Conservation (phyloP, 192 early-diverging fungal species). For the Entrophospora sp. region DNA sequence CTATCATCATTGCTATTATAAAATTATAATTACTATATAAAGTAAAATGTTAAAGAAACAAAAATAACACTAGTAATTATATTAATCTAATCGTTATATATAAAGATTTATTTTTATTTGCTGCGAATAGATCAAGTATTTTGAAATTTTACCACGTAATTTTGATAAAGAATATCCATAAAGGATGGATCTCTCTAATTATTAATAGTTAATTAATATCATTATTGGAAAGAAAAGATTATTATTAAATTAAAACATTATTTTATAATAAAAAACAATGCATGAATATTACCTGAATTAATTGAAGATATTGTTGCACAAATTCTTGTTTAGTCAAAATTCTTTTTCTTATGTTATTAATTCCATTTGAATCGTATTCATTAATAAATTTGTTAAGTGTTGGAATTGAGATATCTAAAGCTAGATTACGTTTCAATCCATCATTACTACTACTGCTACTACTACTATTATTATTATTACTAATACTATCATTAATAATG, state of each 20-base stretch:
- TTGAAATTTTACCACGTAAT: constrained; percentile 2
- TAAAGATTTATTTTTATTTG: too few species aligned
- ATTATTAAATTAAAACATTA: not conserved
- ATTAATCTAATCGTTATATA: too few species aligned
- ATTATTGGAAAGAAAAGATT: too few species aligned
- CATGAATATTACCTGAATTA: constrained; percentile 9
- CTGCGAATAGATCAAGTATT: not conserved
- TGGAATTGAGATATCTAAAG: not conserved
- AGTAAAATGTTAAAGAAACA: too few species aligned
- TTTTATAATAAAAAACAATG: too few species aligned
- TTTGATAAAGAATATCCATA: constrained; percentile 5
- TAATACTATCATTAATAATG: too few species aligned
- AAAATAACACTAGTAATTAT: too few species aligned
- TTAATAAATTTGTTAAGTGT: not conserved
- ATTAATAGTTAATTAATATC: not conserved
- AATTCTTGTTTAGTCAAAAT: constrained; percentile 7
- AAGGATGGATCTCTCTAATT: constrained; percentile 6
- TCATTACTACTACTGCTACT: not conserved
- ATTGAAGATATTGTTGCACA: not conserved
- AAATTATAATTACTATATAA: too few species aligned
- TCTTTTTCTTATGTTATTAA: not conserved
- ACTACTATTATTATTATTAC: too few species aligned
- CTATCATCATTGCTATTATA: too few species aligned
- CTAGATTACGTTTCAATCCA: not conserved
- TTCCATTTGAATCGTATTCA: not conserved